These are phyloP conservation scores for Pleurozium schreberi DNA, from an alignment of 225 moss, liverwort and hornwort genomes.

Conservation along the genomic window DNA sequence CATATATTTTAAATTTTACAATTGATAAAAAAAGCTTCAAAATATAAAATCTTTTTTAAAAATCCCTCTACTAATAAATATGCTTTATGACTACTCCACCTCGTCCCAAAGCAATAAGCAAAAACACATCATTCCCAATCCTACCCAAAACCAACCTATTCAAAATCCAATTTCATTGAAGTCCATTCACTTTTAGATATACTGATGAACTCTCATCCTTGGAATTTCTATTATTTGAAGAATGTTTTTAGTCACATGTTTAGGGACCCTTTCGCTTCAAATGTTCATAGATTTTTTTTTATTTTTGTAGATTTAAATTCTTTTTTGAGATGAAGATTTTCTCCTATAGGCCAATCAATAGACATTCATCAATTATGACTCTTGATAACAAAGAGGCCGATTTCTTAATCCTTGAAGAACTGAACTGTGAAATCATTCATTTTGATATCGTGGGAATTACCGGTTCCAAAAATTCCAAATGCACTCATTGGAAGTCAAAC, in stretches of 20 bases:
- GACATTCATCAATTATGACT: neutral
- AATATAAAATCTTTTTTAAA: neutral
- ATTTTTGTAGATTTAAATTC: too few species aligned
- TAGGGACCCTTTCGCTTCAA: neutral
- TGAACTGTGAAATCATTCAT: too few species aligned
- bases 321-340: too few species aligned
- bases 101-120: neutral
- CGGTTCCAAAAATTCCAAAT: too few species aligned
- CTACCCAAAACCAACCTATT: neutral
- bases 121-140: neutral
- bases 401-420: neutral
- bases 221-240: neutral
- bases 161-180: accelerated
- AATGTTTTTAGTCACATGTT: neutral
- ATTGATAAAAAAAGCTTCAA: accelerated
- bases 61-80: neutral
- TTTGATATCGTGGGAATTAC: too few species aligned
- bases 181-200: neutral
- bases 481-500: too few species aligned
- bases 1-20: neutral
- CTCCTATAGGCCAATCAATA: neutral
- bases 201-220: neutral
- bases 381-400: neutral
- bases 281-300: neutral
- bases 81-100: neutral